Base-by-base conservation (phyloP, 164 flowering plant genomes). In the Santalum album region DNA sequence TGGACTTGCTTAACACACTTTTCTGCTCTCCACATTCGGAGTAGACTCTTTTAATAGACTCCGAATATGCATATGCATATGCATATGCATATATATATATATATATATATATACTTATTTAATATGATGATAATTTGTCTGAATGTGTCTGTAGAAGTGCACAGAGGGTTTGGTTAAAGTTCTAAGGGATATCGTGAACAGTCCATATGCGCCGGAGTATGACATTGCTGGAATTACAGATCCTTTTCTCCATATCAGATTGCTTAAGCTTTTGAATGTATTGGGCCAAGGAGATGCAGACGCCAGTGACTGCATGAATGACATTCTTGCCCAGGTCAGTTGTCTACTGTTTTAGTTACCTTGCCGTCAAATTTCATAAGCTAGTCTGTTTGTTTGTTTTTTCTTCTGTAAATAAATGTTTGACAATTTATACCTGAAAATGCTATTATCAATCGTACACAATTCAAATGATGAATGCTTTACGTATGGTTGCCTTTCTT, bases 241-340 rank as follows among this genome's bases (percentile, higher is more conserved):
- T 58, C 99, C 99, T 58, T 94, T 94, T 65, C 95, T 94, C 45
- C 97, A 94, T 53, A 87, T 94, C 45, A 76, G 96, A 72, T 63
- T 90, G 76, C 84, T 94, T 39, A 87, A 64, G 70, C 80, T 90
- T 49, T 74, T 94, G 70, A 82, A 81, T 23, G 63, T 78, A 39
- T 67, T 94, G 72, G 99, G 97, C 50, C 82, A 87, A 25, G 97
- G 92, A 61, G 97, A 94, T 84, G 86, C 89, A 16, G 97, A 87
- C 76, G 86, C 96, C 47, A 94, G 97, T 75, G 99, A 94, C 64
- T 49, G 64, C 47, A 94, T 94, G 99, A 94, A 83, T 73, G 99
- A 94, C 69, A 81, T 94, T 64, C 99, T 94, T 73, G 99, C 99
- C 1, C 99, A 90, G 95, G 99, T 90, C n/a, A 44, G 75, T 64